Evolutionary conservation across 106 monocot species (phyloP).

Genomic region (Dioscorea zingiberensis): DNA sequence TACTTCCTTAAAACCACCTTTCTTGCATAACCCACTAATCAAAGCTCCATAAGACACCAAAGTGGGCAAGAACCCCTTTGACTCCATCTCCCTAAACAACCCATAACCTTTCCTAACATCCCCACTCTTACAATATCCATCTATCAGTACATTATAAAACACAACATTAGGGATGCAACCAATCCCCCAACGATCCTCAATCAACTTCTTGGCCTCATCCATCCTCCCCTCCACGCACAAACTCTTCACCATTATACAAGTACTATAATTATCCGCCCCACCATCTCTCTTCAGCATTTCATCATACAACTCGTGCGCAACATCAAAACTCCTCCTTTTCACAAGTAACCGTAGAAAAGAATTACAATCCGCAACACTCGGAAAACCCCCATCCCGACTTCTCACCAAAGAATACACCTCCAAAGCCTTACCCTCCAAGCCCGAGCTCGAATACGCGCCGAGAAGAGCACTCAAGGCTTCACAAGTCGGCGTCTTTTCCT

Average conservation of each 20-base stretch:
- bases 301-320: conserved; percentile 62
- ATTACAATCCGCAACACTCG: conserved; percentile 41
- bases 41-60: conserved; percentile 65
- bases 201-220: conserved; percentile 53
- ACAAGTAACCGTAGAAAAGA: conserved; percentile 46
- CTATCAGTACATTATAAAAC: conserved; percentile 76
- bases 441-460: conserved; percentile 36
- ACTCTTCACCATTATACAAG: conserved; percentile 48
- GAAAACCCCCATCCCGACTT: conserved; percentile 11
- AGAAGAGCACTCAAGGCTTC: conserved; percentile 41
- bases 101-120: conserved; percentile 30
- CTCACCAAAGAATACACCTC: conserved; percentile 14
- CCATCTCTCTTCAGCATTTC: conserved; percentile 61
- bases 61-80: conserved; percentile 78
- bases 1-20: conserved; percentile 35
- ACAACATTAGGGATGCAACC: conserved; percentile 68
- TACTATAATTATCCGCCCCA: conserved; percentile 52
- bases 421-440: conserved; percentile 39
- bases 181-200: conserved; percentile 59
- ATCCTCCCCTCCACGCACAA: conserved; percentile 58
- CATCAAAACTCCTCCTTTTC: conserved; percentile 10
- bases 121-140: conserved; percentile 60
- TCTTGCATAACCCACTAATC: conserved; percentile 59
- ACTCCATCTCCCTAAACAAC: conserved; percentile 64
- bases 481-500: conserved; percentile 30